Evolutionary conservation across 2,329 filamentous ascomycete species (phyloP), one percentile per base, ranked within the genome.

Genomic region (Trichoderma cornu-damae): DNA sequence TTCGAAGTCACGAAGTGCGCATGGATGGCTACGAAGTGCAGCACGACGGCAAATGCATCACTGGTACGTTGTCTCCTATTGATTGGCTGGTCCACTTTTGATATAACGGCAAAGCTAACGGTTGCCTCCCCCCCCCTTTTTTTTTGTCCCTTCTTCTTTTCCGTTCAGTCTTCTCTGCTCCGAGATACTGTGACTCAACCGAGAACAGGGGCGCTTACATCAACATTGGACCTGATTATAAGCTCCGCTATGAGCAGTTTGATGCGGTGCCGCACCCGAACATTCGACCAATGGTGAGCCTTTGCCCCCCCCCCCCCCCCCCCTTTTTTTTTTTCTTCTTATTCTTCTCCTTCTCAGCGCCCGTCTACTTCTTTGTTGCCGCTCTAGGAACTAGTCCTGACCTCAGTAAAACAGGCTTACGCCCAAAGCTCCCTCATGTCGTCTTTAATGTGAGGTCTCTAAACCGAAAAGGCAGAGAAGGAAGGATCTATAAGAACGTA

Each of bases 1-100:
- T 99, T 67, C 88, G 94, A 66, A 96, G 91, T 68, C 94, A 99
- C 75, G 94, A 99, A 73, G 94, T 99, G 26, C 86, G 94, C 66
- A 99, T 99, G 94, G 92, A 94, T 60, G 94, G 94, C n/a, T 99
- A 97, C 69, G 93, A 99, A 72, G 89, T 96, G 64, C 93, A 99
- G 78, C 94, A 99, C 71, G 88, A 94, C 66, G 94, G 93, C 62
- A 87, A 85, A 66, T 99, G 94, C 72, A 96, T 99, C 66, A 99
- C 94, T 46, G 87, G 87, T 89, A 79, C 63, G 79, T 72, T 49
- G 42, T 60, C 51, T 37, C n/a, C 16, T 14, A 20, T 18, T 34
- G 9, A 38, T 34, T 42, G 32, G 12, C 12, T 38, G 6, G 5
- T 38, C 2, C 9, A 18, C 26, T 12, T 32, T 6, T 20, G 22